A percentile compares a stretch with the other conserved stretches of the same genome.
Conservation (phyloP, 2,329 filamentous ascomycete species). For the Diaporthe longicolla region DNA sequence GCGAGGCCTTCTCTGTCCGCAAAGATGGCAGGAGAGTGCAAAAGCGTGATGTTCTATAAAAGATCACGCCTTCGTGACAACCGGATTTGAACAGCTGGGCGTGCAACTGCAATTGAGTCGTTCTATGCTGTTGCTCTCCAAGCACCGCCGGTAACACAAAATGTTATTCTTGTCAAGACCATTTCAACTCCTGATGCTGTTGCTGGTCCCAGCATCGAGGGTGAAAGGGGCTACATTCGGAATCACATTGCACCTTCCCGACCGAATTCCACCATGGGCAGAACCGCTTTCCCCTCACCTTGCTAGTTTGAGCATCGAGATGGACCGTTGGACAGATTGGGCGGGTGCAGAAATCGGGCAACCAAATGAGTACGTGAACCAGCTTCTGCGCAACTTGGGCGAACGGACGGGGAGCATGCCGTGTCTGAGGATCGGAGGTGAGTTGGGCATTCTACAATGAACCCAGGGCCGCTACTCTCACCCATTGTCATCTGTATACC, state of each 20-base stretch:
- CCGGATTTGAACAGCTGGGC: neutral
- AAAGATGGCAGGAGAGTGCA: neutral
- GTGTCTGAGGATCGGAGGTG: neutral
- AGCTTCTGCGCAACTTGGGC: slow-evolving; percentile 16
- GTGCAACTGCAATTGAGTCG: too few relatives aligned
- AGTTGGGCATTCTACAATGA: neutral
- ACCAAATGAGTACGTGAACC: neutral
- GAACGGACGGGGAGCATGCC: neutral
- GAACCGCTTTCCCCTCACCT: slow-evolving; percentile 21
- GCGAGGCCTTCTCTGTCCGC: neutral
- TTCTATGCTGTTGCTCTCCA: neutral
- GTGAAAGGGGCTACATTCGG: neutral
- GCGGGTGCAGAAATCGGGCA: slow-evolving; percentile 18
- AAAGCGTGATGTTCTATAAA: neutral
- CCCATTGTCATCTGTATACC: neutral
- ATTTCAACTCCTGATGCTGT: neutral
- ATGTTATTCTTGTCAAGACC: neutral
- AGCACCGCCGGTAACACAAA: neutral
- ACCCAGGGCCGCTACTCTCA: neutral
- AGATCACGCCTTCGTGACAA: neutral
- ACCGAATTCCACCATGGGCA: neutral
- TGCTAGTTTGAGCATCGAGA: slow-evolving; percentile 11
- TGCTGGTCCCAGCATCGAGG: neutral
- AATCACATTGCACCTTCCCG: slow-evolving; percentile 8
- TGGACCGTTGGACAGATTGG: slow-evolving; percentile 16